phyloP scores from a whole-genome alignment of 805 yeast species.

The Dipodascus geniculatus region DNA sequence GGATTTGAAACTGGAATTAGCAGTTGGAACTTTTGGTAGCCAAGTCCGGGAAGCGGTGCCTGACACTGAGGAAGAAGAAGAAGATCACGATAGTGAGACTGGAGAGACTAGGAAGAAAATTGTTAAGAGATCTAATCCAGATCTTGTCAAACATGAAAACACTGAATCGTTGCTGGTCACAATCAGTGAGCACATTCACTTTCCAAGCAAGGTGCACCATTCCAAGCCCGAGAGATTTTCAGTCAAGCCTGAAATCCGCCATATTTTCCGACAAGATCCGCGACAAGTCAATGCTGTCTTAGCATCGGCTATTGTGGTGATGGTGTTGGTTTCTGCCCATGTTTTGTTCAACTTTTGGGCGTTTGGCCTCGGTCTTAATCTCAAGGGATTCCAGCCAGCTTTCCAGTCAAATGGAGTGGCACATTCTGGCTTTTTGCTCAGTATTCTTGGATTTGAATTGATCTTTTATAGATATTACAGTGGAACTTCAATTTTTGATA shows the following conservation, averaged over 20 bases:
- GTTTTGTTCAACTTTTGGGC: constrained; percentile 33
- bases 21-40: constrained; percentile 24
- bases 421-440: constrained; percentile 33
- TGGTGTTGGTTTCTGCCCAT: constrained; percentile 25
- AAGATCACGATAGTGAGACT: constrained; percentile 12
- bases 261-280: constrained; percentile 46
- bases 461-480: constrained; percentile 47
- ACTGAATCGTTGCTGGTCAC: constrained; percentile 8
- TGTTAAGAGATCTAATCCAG: not conserved
- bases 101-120: constrained; percentile 9
- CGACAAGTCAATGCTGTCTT: constrained; percentile 38
- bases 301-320: constrained; percentile 39
- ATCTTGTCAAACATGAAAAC: constrained; percentile 11
- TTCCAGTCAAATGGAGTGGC: constrained; percentile 28
- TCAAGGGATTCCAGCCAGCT: constrained; percentile 22
- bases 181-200: constrained; percentile 3
- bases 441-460: constrained; percentile 40
- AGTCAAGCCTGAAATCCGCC: constrained; percentile 48
- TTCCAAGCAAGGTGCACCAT: not conserved
- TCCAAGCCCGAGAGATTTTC: constrained; percentile 22
- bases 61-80: not conserved
- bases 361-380: constrained; percentile 18
- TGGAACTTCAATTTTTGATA: constrained; percentile 47
- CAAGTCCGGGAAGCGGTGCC: constrained; percentile 1
- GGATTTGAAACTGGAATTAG: constrained; percentile 16